These are phyloP conservation scores for Arabis alpina DNA, from an alignment of 345 rosid species.

Conservation along the genomic window DNA sequence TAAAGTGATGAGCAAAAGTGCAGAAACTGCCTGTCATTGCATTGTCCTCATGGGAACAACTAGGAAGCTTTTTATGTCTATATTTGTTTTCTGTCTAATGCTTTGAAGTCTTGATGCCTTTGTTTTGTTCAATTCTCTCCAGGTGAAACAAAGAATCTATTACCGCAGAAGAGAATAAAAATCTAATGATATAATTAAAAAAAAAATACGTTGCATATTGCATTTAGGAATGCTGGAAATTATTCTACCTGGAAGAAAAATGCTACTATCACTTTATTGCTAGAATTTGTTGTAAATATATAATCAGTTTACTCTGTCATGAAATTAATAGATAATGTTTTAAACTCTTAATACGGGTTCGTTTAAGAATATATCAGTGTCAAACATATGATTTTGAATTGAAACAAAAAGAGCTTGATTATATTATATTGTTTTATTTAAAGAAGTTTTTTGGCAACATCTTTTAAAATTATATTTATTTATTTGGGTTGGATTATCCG, in stretches of 20 bases:
- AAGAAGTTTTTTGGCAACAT: no score
- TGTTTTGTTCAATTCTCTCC: conserved; percentile 18
- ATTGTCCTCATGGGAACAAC: conserved; percentile 35
- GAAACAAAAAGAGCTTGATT: no score
- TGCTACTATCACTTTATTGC: background rate
- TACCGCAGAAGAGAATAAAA: background rate
- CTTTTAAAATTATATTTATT: no score
- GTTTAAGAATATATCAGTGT: no score
- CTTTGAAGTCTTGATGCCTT: conserved; percentile 5
- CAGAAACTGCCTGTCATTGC: conserved; percentile 30
- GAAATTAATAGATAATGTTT: no score
- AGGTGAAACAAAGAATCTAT: conserved; percentile 32
- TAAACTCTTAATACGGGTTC: no score
- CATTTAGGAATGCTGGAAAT: background rate
- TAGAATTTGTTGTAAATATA: no score
- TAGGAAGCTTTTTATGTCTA: conserved; percentile 14
- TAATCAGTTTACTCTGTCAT: no score
- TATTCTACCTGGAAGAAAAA: background rate
- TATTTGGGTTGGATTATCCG: no score
- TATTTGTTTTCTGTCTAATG: conserved; percentile 5
- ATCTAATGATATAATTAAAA: background rate
- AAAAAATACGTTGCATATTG: background rate
- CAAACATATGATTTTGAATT: no score
- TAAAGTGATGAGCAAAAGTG: conserved; percentile 24
- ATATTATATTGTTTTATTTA: no score